These are phyloP conservation scores for Knufia fluminis DNA, from an alignment of 2,329 filamentous ascomycete species.

Conservation along the genomic window DNA sequence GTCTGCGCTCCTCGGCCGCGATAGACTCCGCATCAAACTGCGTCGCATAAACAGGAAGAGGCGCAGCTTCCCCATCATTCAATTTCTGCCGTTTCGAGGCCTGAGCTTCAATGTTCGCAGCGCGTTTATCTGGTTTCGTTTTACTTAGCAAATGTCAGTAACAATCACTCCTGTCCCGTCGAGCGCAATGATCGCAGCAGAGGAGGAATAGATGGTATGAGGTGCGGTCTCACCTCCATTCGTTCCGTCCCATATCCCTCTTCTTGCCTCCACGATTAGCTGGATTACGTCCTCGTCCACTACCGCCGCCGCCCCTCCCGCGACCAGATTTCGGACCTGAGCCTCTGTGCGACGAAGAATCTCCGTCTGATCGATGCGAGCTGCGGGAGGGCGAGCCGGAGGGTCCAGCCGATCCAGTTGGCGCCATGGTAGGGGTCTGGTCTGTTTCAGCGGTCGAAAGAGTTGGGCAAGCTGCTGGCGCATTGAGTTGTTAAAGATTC, in stretches of 20 bases:
- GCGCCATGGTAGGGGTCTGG: neutral
- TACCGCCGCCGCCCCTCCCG: conserved; percentile 10
- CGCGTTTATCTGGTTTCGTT: conserved; percentile 43
- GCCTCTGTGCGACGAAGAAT: conserved; percentile 10
- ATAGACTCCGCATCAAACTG: conserved; percentile 71
- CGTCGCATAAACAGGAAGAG: conserved; percentile 45
- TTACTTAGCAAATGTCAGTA: conserved; percentile 43
- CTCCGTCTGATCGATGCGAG: neutral
- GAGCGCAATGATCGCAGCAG: too few relatives aligned
- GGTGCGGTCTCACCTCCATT: conserved; percentile 49
- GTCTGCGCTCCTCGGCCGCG: conserved; percentile 71
- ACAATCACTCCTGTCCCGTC: too few relatives aligned
- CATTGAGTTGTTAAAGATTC: neutral
- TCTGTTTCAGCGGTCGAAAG: neutral
- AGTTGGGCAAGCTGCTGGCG: conserved; percentile 5
- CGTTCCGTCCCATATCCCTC: conserved; percentile 56
- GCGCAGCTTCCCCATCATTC: conserved; percentile 33
- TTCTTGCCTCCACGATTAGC: conserved; percentile 39
- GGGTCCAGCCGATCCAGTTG: neutral
- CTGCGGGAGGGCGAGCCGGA: neutral
- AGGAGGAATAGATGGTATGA: neutral
- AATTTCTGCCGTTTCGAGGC: conserved; percentile 48
- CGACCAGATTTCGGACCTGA: conserved; percentile 16
- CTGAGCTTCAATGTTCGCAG: conserved; percentile 42
- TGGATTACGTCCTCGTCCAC: conserved; percentile 22